Base-by-base conservation (phyloP, 2,329 filamentous ascomycete genomes). In the Penicillium digitatum region DNA sequence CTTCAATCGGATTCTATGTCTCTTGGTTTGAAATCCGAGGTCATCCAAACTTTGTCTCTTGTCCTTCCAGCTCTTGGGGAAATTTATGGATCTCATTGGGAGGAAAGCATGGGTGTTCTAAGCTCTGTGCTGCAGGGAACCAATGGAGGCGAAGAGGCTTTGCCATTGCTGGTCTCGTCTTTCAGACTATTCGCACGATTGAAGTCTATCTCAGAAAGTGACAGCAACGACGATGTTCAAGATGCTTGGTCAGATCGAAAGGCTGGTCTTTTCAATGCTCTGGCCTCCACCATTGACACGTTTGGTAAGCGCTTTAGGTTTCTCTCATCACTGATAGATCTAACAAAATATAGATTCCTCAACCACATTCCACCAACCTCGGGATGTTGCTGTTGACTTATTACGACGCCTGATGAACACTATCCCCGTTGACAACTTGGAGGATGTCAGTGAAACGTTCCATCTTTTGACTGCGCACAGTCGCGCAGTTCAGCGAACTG, bases 61-160 rank as follows among this genome's bases (percentile, higher is more conserved):
- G 75, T 96, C 3, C 72, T 96, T 0, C 89, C 89, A 2, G 82
- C 82, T 38, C 87, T 96, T 63, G 82, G 84, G 55, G 87, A 91
- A 44, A 85, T 96, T 1, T 96, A 96, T 65, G 94, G 93, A 0
- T 84, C 88, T 0, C 89, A 96, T 67, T 99, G 94, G 94, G 82
- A 86, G 48, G 82, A 82, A 45, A 73, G 81, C 0, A 73, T 90
- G 18, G 77, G 82, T 32, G 82, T 84, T 47, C 82, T 87, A 56
- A 74, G 81, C 11, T 72, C 75, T 8, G 73, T 85, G 0, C 89
- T 87, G 85, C 74, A 76, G 3, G 75, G 77, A 3, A 78, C 76
- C 0, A 69, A 69, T 11, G 70, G 72, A 2, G 76, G 78, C 7
- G 78, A 84, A 16, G 70, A 77, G 12, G 76, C 78, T 5, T 66